phyloP scores from a whole-genome alignment of 2,329 filamentous ascomycete species.

The Blumeria graminis region DNA sequence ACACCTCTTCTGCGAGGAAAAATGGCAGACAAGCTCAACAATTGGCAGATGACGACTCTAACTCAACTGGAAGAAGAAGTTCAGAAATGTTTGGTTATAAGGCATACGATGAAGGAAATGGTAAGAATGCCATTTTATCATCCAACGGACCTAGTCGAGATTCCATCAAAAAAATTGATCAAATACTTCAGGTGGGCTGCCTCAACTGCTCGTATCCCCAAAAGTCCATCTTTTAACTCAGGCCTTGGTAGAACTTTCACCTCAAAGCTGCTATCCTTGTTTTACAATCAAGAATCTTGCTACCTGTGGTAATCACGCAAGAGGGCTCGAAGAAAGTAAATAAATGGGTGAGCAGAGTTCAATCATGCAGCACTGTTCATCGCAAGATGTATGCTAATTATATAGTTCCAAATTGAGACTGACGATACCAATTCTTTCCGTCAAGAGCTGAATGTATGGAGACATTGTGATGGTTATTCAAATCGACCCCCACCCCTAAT shows the following conservation, averaged over 20 bases:
- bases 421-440: conserved; percentile 76
- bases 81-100: conserved; percentile 24
- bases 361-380: too few species aligned
- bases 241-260: conserved; percentile 60
- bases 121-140: conserved; percentile 18
- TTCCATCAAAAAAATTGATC: conserved; percentile 58
- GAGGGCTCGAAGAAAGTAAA: conserved; percentile 42
- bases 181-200: conserved; percentile 60
- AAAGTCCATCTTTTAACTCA: conserved; percentile 1
- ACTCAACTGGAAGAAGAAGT: conserved; percentile 16
- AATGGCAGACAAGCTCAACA: conserved; percentile 38
- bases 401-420: conserved; percentile 80
- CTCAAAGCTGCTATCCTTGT: conserved; percentile 70
- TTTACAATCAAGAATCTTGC: conserved; percentile 52
- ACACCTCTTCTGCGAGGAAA: conserved; percentile 50
- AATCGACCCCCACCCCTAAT: conserved; percentile 61
- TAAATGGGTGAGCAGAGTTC: conserved; percentile 46
- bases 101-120: conserved; percentile 24
- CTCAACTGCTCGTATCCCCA: conserved; percentile 2
- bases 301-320: conserved; percentile 28
- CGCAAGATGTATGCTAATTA: too few species aligned
- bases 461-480: conserved; percentile 49
- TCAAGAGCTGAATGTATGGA: conserved; percentile 65
- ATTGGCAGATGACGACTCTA: conserved; percentile 14
- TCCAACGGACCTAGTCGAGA: conserved; percentile 33